phyloP scores from a whole-genome alignment of 345 rosid genomes.

The Eucalyptus albens region DNA sequence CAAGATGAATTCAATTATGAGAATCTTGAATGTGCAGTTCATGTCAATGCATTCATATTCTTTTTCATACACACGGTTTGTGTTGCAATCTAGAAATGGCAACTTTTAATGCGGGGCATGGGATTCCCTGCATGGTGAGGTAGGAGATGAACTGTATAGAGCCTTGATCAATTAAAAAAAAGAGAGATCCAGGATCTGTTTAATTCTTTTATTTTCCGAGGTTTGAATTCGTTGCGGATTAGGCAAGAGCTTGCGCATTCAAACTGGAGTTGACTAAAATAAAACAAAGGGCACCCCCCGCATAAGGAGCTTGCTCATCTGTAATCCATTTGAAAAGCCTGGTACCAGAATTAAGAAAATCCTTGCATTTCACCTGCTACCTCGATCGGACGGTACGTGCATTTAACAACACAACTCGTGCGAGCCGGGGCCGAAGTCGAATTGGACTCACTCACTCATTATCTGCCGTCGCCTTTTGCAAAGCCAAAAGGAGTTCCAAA shows the following conservation, averaged over 20 bases:
- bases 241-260: not conserved
- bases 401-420: not conserved
- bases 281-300: not conserved
- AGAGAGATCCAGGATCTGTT: not conserved
- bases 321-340: not conserved
- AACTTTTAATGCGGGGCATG: not conserved
- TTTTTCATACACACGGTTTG: not conserved
- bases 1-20: not conserved
- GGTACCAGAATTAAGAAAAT: not conserved
- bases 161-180: not conserved
- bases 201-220: not conserved
- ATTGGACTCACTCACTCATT: not conserved
- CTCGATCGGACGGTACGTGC: not conserved
- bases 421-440: not conserved
- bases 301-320: not conserved
- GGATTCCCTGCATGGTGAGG: not conserved
- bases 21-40: not conserved
- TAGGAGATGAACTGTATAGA: not conserved
- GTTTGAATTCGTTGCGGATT: not conserved
- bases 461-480: not conserved
- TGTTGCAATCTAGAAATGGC: not conserved
- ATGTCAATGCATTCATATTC: not conserved
- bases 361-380: not conserved
- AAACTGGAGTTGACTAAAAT: not conserved
- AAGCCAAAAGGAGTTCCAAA: not conserved